phyloP scores from a whole-genome alignment of 768 basidiomycete species.

The Boletus rubroflammeus region DNA sequence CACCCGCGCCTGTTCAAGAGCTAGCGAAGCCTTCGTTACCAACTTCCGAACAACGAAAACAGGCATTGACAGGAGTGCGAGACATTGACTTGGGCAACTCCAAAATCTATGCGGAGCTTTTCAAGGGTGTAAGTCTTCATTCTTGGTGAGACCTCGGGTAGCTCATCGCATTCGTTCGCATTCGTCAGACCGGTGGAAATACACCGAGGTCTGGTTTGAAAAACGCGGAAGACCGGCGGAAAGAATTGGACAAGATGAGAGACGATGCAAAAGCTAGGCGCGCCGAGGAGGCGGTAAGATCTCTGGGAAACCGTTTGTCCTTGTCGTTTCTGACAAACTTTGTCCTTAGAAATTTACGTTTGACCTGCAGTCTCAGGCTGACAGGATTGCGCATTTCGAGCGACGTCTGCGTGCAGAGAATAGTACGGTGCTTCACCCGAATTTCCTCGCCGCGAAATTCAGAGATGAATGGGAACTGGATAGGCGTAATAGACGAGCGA shows the following conservation, averaged over 20 bases:
- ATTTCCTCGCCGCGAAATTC: slow-evolving; percentile 56
- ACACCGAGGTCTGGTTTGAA: slow-evolving; percentile 45
- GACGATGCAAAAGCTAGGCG: slow-evolving; percentile 64
- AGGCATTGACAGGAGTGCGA: slow-evolving; percentile 44
- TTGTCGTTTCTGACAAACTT: slow-evolving; percentile 9
- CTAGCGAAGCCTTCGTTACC: slow-evolving; percentile 28
- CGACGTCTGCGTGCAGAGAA: slow-evolving; percentile 46
- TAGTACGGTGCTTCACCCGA: slow-evolving; percentile 59
- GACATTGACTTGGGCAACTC: slow-evolving; percentile 65
- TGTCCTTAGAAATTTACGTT: slow-evolving; percentile 43
- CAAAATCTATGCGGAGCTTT: slow-evolving; percentile 61
- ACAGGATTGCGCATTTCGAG: slow-evolving; percentile 63
- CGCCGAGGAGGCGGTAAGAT: slow-evolving; percentile 50
- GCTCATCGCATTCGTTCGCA: not conserved
- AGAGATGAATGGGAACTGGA: slow-evolving; percentile 50
- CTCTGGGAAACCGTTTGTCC: not conserved
- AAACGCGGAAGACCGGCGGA: slow-evolving; percentile 65
- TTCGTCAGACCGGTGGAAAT: slow-evolving; percentile 44
- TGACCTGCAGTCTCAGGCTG: slow-evolving; percentile 55
- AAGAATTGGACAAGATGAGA: slow-evolving; percentile 64
- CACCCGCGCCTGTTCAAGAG: slow-evolving; percentile 14
- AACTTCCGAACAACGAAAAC: slow-evolving; percentile 33
- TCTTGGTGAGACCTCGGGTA: not conserved
- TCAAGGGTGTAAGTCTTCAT: slow-evolving; percentile 45
- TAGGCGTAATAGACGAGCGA: slow-evolving; percentile 24